Base-by-base conservation (phyloP, 2,329 filamentous ascomycete genomes). In the Fusarium sp. region DNA sequence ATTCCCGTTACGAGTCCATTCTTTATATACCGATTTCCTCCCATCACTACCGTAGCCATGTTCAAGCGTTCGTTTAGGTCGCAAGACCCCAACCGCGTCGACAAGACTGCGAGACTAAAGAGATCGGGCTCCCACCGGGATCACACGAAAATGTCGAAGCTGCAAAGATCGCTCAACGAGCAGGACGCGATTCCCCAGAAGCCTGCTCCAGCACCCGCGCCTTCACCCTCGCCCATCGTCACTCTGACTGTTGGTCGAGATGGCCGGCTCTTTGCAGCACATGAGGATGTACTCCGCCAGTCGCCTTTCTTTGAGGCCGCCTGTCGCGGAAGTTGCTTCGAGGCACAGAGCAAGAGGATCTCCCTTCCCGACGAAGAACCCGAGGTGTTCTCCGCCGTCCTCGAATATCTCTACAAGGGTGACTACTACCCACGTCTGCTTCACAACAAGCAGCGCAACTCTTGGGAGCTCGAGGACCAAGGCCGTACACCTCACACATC, bases 391-490 rank as follows among this genome's bases (percentile, higher is more conserved):
- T 97, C 94, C 81, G 95, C 93, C 79, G 87, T 98, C 79, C 94
- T 98, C 85, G 95, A 98, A 86, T 98, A 95, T 83, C 90, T 98
- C 75, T 98, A 98, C 91, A 97, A 97, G 87, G 94, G 93, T 75
- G 94, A 97, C 88, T 97, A 97, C 85, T 96, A 93, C 83, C 95
- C 95, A 62, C 93, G 94, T 82, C 88, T 98, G 85, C 80, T 97
- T 76, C 93, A 94, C 83, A 93, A 93, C 89, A 94, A 93, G 88
- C 91, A 91, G 82, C 92, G 90, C 80, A 92, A 93, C 86, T 92
- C 92, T 85, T 97, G 93, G 93, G 91, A 94, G 81, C 93, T 97
- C 84, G 94, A 97, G 88, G 92, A 93, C 82, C 75, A 78, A 49
- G 75, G 68, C 65, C 72, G 71, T 41, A 85, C 84, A 47, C 84